Evolutionary conservation across 768 basidiomycete species (phyloP), one percentile per base, ranked within the genome.

Genomic region (Coprinellus aureogranulatus): DNA sequence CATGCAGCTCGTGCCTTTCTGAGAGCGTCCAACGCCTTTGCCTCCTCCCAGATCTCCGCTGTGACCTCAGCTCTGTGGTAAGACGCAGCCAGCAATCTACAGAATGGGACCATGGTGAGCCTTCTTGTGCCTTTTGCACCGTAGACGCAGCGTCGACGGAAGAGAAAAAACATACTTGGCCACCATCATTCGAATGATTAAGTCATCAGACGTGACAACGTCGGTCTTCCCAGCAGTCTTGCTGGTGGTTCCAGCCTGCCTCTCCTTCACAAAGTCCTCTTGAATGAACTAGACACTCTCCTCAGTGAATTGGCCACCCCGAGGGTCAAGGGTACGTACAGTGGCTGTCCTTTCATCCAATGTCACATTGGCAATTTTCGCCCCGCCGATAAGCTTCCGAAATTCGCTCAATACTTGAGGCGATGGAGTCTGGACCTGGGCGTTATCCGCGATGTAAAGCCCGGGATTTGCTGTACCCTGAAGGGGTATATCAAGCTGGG

Each of bases 131-230:
- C 39, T 5, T n/a, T 16, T n/a, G 16, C 41, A 5, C 41, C 41
- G 14, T 22, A 5, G 41, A 44, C 41, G 30, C 30, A n/a, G 12
- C 40, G 49, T 39, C 31, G 30, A n/a, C 28, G n/a, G 54, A 50
- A 39, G 18, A 10, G 41, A 14, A 41, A 45, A 27, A 45, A 65
- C 81, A 53, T 44, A 92, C 90, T 86, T 85, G 27, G 89, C 84
- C 16, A 89, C 67, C 42, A 81, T 80, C 82, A 92, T 88, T 52
- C 83, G 73, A 52, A 80, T 80, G 55, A 89, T 79, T 51, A 93
- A 74, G 58, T 89, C 83, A 22, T 91, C 84, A 0, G 84, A 72
- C 27, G 76, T 76, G 31, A 79, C 66, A 9, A 56, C 46, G 25
- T 54, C 56, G 52, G n/a, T 44, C 23, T 81, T 77, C 20, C 75